Evolutionary conservation across 371 early-diverging fungal species (phyloP).

Genomic region (Zychaea mexicana): DNA sequence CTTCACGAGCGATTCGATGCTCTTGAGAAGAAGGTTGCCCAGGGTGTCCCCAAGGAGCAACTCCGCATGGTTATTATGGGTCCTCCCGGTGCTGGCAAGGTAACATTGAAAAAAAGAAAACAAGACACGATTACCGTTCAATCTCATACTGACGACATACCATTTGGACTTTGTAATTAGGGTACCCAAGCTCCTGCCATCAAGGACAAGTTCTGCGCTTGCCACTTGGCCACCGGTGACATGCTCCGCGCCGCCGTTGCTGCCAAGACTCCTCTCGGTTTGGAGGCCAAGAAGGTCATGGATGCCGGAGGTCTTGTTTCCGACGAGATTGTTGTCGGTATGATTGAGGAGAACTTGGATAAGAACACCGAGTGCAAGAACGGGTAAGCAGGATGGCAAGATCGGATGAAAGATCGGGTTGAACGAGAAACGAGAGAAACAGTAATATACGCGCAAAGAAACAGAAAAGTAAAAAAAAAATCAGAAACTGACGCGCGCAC

Average conservation of each 20-base stretch:
- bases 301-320: slow-evolving; percentile 97
- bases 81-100: slow-evolving; percentile 96
- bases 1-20: slow-evolving; percentile 52
- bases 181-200: slow-evolving; percentile 97
- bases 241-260: slow-evolving; percentile 98
- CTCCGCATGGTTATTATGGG: slow-evolving; percentile 97
- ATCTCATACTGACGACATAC: too few relatives aligned
- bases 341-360: slow-evolving; percentile 95
- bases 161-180: slow-evolving; percentile 17
- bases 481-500: background rate
- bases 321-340: slow-evolving; percentile 97
- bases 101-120: background rate
- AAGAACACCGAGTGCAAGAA: slow-evolving; percentile 91
- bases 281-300: slow-evolving; percentile 98
- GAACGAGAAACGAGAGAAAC: too few relatives aligned
- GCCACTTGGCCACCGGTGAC: slow-evolving; percentile 99
- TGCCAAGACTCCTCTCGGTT: slow-evolving; percentile 89
- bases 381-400: too few relatives aligned
- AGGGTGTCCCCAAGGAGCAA: slow-evolving; percentile 42
- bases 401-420: too few relatives aligned
- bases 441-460: background rate
- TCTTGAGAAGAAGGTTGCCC: slow-evolving; percentile 52
- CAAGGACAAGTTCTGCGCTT: slow-evolving; percentile 92
- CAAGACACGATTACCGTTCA: too few relatives aligned
- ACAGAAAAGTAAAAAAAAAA: background rate